Base-by-base conservation (phyloP, 352 stramenopile species). In the Phytopythium cucurbitacearum region DNA sequence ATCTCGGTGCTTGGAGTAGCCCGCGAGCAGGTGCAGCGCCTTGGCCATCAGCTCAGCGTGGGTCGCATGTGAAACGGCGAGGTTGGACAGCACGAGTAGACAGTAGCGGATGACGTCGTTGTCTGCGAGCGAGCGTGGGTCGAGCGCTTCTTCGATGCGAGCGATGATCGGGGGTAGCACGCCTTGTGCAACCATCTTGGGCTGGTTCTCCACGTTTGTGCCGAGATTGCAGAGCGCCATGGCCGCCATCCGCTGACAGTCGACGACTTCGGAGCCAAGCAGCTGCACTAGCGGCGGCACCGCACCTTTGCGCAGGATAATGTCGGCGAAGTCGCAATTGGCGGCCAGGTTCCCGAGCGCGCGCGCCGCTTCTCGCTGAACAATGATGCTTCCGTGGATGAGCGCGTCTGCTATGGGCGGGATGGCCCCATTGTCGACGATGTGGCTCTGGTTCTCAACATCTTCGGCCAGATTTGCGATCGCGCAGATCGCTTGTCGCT, bases 191-290 rank as follows among this genome's bases (percentile, higher is more conserved):
- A 98, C 65, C 68, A 99, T 85, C 61, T 97, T 91, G 1, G 76
- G 62, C 57, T 98, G 93, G 57, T 97, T 97, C 40, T 96, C 95
- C 1, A 98, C 69, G 64, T 98, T 98, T 16, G 89, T 97, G 16
- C 81, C 91, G 15, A 98, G 60, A 56, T 98, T 99, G 48, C 86
- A 97, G 33, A 99, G 64, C 38, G 94, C 92, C 94, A 99, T 98
- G 38, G 90, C 83, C 4, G 90, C 89, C 94, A 98, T 98, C 41
- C 95, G 79, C 62, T 98, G 89, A 57, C 90, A 98, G 49, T 97
- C 83, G 21, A 96, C 71, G 15, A 97, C 87, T 60, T 96, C 85
- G 50, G 76, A 96, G 9, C 82, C 74, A 8, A 98, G 70, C 36
- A 98, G 83, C 42, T 81, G 71, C 10, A 98, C 67, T 7, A 99